Percentiles rank a stretch among this genome's conserved stretches.
Conservation (phyloP, 192 early-diverging fungal species). For the Backusella sp. region DNA sequence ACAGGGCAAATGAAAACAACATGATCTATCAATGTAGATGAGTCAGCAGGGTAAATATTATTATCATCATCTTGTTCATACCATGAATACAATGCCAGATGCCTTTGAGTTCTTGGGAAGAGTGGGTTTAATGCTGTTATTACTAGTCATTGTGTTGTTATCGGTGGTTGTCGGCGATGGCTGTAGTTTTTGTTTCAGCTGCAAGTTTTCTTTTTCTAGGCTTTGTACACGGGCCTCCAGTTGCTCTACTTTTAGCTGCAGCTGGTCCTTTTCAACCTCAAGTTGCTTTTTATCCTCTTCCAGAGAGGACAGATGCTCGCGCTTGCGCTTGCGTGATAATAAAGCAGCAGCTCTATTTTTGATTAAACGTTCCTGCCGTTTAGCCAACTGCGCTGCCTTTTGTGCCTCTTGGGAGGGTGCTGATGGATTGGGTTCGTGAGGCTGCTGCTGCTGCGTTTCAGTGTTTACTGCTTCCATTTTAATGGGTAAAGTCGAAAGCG, state of each 20-base stretch:
- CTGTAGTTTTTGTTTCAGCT: constrained; percentile 38
- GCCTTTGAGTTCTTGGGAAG: constrained; percentile 41
- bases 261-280: constrained; percentile 54
- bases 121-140: not conserved
- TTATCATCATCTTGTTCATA: constrained; percentile 37
- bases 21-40: constrained; percentile 55
- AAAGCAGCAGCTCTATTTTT: constrained; percentile 92
- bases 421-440: constrained; percentile 10
- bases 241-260: constrained; percentile 55
- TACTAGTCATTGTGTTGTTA: not conserved
- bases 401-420: constrained; percentile 21
- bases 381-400: constrained; percentile 54
- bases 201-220: constrained; percentile 55
- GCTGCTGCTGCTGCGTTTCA: not conserved
- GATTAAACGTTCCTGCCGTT: constrained; percentile 84
- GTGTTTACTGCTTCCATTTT: constrained; percentile 13
- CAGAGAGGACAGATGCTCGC: constrained; percentile 78
- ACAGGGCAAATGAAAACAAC: constrained; percentile 81
- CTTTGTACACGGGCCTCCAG: constrained; percentile 56
- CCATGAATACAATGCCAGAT: constrained; percentile 62
- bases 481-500: constrained; percentile 19
- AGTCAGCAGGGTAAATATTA: not conserved
- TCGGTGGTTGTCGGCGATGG: constrained; percentile 13
- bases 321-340: constrained; percentile 85
- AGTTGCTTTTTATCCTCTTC: constrained; percentile 58